Conservation (phyloP, 495 filamentous ascomycete genomes). For the Aspergillus panamensis region DNA sequence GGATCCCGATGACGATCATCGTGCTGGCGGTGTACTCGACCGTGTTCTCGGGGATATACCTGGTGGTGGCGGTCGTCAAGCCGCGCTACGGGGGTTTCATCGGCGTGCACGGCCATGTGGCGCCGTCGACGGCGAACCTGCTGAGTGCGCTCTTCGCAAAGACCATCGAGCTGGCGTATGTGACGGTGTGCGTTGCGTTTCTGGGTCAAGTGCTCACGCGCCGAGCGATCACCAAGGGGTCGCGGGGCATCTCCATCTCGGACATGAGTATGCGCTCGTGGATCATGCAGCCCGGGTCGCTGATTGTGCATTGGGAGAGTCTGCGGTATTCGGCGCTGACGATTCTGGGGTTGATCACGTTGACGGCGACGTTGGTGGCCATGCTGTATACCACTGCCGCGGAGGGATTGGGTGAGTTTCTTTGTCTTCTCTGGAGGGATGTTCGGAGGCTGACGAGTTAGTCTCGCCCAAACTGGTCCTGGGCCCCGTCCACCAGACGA, state of each 20-base stretch:
- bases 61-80: conserved; percentile 54
- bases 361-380: conserved; percentile 58
- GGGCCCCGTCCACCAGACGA: conserved; percentile 38
- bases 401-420: conserved; percentile 52
- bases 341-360: conserved; percentile 53
- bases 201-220: conserved; percentile 68
- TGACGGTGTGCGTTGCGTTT: conserved; percentile 71
- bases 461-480: conserved; percentile 63
- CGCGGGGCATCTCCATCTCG: conserved; percentile 61
- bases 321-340: conserved; percentile 58
- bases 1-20: conserved; percentile 56
- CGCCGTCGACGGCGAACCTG: conserved; percentile 55
- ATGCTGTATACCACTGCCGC: conserved; percentile 73
- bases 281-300: conserved; percentile 60
- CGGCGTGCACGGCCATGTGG: conserved; percentile 43
- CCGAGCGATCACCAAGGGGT: conserved; percentile 53
- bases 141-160: conserved; percentile 65
- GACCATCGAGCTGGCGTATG: conserved; percentile 71
- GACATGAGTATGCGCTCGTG: conserved; percentile 65
- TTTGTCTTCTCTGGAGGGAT: neutral
- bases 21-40: conserved; percentile 65
- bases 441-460: conserved; percentile 8
- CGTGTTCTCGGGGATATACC: conserved; percentile 59
- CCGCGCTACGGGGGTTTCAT: conserved; percentile 58
- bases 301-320: conserved; percentile 63